Evolutionary conservation across 2,329 filamentous ascomycete genomes (phyloP).

Genomic region (Neopestalotiopsis clavispora): DNA sequence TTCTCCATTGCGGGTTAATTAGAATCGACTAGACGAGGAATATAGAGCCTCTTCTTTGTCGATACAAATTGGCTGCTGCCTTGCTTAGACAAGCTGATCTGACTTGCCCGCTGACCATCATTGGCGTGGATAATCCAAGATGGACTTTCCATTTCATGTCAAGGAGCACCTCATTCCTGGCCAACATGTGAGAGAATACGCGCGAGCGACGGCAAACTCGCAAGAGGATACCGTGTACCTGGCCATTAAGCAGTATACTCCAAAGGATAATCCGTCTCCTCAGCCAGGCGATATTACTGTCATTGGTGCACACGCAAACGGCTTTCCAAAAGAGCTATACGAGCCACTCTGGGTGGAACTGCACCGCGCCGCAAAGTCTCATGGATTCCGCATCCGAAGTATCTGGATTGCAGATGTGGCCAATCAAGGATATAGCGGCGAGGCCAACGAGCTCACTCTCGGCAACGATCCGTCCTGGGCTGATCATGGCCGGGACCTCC

Average conservation of each 20-base stretch:
- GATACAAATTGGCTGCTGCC: background rate
- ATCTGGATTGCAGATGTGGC: conserved; percentile 94
- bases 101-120: background rate
- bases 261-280: conserved; percentile 70
- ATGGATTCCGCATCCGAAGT: conserved; percentile 72
- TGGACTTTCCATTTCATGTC: conserved; percentile 61
- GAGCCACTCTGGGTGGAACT: conserved; percentile 92
- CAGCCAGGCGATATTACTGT: conserved; percentile 81
- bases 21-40: background rate
- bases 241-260: conserved; percentile 87
- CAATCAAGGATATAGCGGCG: conserved; percentile 79
- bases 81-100: background rate
- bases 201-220: conserved; percentile 70
- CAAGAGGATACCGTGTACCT: conserved; percentile 78
- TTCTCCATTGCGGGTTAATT: background rate
- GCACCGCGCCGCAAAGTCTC: conserved; percentile 57
- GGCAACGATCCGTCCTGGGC: conserved; percentile 91
- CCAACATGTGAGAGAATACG: conserved; percentile 83
- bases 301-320: conserved; percentile 87
- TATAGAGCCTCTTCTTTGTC: no score
- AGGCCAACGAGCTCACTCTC: conserved; percentile 75
- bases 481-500: conserved; percentile 83
- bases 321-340: conserved; percentile 94
- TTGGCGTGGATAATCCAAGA: conserved; percentile 22
- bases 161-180: conserved; percentile 75